Base-by-base conservation (phyloP, 805 yeast genomes). In the Yarrowia osloensis region DNA sequence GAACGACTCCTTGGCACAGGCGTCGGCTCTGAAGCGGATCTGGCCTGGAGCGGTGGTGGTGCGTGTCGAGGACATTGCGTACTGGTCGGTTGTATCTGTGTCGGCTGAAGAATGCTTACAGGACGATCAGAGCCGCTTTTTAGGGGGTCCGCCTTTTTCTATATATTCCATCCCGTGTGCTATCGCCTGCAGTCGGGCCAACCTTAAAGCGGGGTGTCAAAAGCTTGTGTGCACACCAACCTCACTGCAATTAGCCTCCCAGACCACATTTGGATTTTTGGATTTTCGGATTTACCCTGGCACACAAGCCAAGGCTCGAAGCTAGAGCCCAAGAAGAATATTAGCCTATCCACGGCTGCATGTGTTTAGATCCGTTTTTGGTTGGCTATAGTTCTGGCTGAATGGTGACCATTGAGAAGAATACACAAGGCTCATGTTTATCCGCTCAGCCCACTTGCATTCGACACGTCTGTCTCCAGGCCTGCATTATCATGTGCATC, bases 331-430 rank as follows among this genome's bases (percentile, higher is more conserved):
- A 11, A 40, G 21, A 17, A 37, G 19, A n/a, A n/a, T n/a, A n/a
- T n/a, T 22, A 28, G 54, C 54, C 54, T 49, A 49, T 46, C 54
- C 54, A 49, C 54, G 54, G 54, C 54, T 29, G 54, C 54, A 49
- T 49, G 54, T 49, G 37, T 29, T 49, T 49, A 49, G 54, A n/a
- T 28, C 37, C 26, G 3, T n/a, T 28, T 49, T 49, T 24, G 52
- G 52, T 44, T 44, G 49, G 49, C 11, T 31, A 4, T 28, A n/a
- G n/a, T n/a, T n/a, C n/a, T n/a, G n/a, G n/a, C n/a, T n/a, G n/a
- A n/a, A n/a, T n/a, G n/a, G n/a, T n/a, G n/a, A n/a, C n/a, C n/a
- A n/a, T n/a, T n/a, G n/a, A n/a, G n/a, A n/a, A n/a, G n/a, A n/a
- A n/a, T n/a, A n/a, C n/a, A n/a, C n/a, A n/a, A n/a, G n/a, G n/a